Evolutionary conservation across 805 yeast species (phyloP), one percentile per base, ranked within the genome.

Genomic region (Candida quercuum): DNA sequence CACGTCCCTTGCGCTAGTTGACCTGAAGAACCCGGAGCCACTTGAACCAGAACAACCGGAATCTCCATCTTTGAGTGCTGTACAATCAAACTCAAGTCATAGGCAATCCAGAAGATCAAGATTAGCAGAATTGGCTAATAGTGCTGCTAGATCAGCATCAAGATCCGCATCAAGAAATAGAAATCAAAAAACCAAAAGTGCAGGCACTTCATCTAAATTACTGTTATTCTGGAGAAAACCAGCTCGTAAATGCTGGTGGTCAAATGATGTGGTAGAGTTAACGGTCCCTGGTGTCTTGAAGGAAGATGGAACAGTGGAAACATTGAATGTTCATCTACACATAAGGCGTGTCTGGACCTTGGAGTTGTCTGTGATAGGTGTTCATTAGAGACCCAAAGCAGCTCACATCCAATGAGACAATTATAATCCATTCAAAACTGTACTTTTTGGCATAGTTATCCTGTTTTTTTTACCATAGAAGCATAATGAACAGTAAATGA

Each of bases 191-290:
- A 51, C 60, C 40, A 56, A 62, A 42, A 62, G 63, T 46, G 60
- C 69, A 18, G 62, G 60, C 42, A 63, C 48, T 48, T 65, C 52
- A 46, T 76, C 69, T 48, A 93, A 93, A 59, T 70, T 93, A 36
- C 67, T 93, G 26, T 64, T 93, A 36, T 93, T 93, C 56, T 93
- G 99, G 98, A 74, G 95, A 45, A 93, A 93, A 57, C 99, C 99
- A 1, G 99, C 99, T 2, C 74, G 98, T 55, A 93, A 93, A 57
- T 93, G 99, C 64, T 93, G 99, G 99, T 93, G 99, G 99, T 72
- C 86, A 6, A 76, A 78, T 56, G 75, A 77, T 31, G 66, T 61
- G 21, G 60, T 76, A 16, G 78, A 76, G 32, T 63, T 63, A 40
- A 62, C 53, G 16, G 57, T 67, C 14, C 60, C 59, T 5, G 60